Base-by-base conservation (phyloP, 768 basidiomycete genomes). In the Lactifluus volemus region DNA sequence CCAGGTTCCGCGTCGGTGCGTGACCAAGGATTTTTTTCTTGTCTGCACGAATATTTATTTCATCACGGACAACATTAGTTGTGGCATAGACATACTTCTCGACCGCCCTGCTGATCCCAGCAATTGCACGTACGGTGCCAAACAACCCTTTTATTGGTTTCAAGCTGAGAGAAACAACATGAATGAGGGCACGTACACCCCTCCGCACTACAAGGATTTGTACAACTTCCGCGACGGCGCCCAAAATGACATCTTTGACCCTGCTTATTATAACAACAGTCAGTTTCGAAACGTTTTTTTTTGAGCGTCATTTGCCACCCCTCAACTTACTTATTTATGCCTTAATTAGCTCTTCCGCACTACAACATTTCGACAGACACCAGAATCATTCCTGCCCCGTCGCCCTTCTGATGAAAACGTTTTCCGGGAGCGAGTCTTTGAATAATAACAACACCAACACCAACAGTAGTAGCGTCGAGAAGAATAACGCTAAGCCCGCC, bases 171-270 rank as follows among this genome's bases (percentile, higher is more conserved):
- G 71, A 36, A 75, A 75, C 70, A 78, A 76, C 68, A 70, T 73
- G 69, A 69, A 68, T 50, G 73, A 75, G 61, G 72, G 59, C 56
- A 62, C 62, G 0, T 68, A 70, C 56, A 17, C 48, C 19, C 69
- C 73, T 7, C 73, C 73, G n/a, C 58, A 65, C 29, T 81, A 81
- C 67, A 73, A 69, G 49, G 61, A 65, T 36, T 58, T 70, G 17
- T 81, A 75, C 66, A 73, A 75, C 54, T 80, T 76, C 68, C 49
- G 29, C 1, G 71, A 79, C 60, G 80, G 80, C 45, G 75, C 76
- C 7, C 78, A 81, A 68, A 64, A 69, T 25, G 73, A 79, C 65
- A 73, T 79, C 62, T 78, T 79, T 65, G 58, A 47, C 7, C 2
- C 47, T 19, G 21, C 8, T 34, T 32, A n/a, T 17, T 5, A 14